These are phyloP conservation scores for Beauveria sp. DNA, from an alignment of 2,329 filamentous ascomycete species.

Conservation along the genomic window DNA sequence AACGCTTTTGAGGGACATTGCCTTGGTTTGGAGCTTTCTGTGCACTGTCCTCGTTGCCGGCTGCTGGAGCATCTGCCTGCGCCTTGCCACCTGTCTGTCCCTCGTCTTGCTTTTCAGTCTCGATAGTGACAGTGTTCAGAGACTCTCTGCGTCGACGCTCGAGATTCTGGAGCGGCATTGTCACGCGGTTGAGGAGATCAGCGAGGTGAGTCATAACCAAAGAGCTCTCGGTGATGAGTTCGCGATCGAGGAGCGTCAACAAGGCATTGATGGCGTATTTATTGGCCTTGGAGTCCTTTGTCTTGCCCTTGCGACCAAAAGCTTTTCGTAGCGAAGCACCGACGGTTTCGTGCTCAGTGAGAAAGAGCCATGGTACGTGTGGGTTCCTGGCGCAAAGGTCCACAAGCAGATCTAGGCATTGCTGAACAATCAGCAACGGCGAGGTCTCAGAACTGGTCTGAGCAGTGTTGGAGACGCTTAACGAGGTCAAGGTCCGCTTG, in stretches of 20 bases:
- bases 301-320: constrained; percentile 76
- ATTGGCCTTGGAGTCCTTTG: constrained; percentile 72
- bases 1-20: constrained; percentile 38
- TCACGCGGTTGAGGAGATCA: constrained; percentile 79
- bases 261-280: constrained; percentile 91
- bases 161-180: constrained; percentile 71
- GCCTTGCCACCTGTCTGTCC: constrained; percentile 23
- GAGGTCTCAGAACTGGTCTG: constrained; percentile 78
- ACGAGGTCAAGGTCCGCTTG: constrained; percentile 65
- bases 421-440: constrained; percentile 89
- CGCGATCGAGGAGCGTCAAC: constrained; percentile 80
- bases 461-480: constrained; percentile 33
- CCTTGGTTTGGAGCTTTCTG: constrained; percentile 21
- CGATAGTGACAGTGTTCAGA: constrained; percentile 31
- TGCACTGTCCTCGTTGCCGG: constrained; percentile 17
- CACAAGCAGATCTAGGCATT: constrained; percentile 79
- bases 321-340: constrained; percentile 68
- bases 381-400: constrained; percentile 78
- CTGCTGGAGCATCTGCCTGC: constrained; percentile 16
- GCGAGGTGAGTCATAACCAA: constrained; percentile 92
- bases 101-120: constrained; percentile 14
- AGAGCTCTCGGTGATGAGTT: constrained; percentile 94
- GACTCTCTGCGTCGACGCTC: constrained; percentile 77
- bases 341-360: constrained; percentile 82
- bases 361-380: constrained; percentile 83